Evolutionary conservation across 768 basidiomycete species (phyloP).

Genomic region (Hygrocybe punicea): DNA sequence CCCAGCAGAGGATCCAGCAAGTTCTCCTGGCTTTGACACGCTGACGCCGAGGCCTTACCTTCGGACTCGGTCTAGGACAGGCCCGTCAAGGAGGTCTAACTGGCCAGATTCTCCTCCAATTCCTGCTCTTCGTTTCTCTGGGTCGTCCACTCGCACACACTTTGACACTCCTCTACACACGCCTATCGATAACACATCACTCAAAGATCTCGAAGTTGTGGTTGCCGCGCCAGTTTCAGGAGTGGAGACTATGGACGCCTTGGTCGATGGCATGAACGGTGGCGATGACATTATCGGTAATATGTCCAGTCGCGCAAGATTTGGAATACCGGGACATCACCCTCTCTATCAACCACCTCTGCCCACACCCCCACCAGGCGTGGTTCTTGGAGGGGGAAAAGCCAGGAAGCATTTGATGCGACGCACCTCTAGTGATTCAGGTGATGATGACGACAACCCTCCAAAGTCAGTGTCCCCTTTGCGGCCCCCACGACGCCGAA

Average conservation of each 20-base stretch:
- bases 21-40: conserved; percentile 3
- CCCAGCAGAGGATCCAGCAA: conserved; percentile 27
- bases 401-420: conserved; percentile 24
- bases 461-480: conserved; percentile 27
- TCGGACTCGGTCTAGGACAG: conserved; percentile 55
- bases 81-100: conserved; percentile 48
- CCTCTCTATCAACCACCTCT: conserved; percentile 80
- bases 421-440: conserved; percentile 46
- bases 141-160: conserved; percentile 63
- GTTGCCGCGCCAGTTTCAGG: conserved; percentile 76
- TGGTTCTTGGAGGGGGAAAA: conserved; percentile 60
- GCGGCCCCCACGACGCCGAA: conserved; percentile 34
- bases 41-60: conserved; percentile 33
- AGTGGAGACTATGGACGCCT: conserved; percentile 83
- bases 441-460: conserved; percentile 50
- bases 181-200: conserved; percentile 48
- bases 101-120: conserved; percentile 42
- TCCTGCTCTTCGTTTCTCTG: conserved; percentile 60
- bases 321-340: conserved; percentile 59
- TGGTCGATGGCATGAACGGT: conserved; percentile 86
- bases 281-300: conserved; percentile 49
- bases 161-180: conserved; percentile 72
- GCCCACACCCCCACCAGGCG: conserved; percentile 77
- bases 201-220: conserved; percentile 53
- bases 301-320: conserved; percentile 49